These are phyloP conservation scores for Scalesia atractyloides DNA, from an alignment of 129 eudicot species.

Conservation along the genomic window DNA sequence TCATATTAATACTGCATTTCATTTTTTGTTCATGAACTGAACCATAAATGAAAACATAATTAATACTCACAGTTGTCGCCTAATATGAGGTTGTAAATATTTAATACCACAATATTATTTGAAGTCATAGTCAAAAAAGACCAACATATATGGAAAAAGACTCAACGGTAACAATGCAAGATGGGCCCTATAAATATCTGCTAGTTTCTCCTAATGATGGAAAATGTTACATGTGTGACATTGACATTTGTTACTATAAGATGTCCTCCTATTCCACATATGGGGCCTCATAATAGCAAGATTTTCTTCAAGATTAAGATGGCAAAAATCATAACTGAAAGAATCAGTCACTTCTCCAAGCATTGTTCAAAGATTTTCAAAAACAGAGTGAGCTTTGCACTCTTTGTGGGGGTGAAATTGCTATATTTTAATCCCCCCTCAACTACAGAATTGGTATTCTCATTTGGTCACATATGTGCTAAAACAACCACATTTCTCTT, in stretches of 20 bases:
- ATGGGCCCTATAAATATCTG: not conserved
- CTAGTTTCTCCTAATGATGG: not conserved
- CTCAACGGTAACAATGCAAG: too few species aligned
- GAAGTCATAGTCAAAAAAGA: not conserved
- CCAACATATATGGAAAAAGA: not conserved
- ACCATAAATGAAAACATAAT: not conserved
- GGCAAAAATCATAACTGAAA: not conserved
- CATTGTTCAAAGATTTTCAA: not conserved
- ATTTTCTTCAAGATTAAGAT: not conserved
- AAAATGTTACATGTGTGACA: not conserved
- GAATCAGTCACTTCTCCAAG: slow-evolving; percentile 1
- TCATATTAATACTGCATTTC: not conserved
- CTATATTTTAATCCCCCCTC: slow-evolving; percentile 41
- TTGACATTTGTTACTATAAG: not conserved
- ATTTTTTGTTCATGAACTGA: not conserved
- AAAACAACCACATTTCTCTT: slow-evolving; percentile 18
- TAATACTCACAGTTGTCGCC: not conserved
- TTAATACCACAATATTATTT: too few species aligned
- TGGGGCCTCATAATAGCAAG: too few species aligned
- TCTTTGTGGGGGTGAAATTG: slow-evolving; percentile 30
- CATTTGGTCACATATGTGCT: slow-evolving; percentile 53
- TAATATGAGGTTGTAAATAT: too few species aligned
- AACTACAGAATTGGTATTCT: slow-evolving; percentile 32
- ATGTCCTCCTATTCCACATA: too few species aligned
- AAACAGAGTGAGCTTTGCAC: slow-evolving; percentile 9